A percentile compares a stretch with the other conserved stretches of the same genome.
Conservation (phyloP, 192 early-diverging fungal species). For the Polychytrium aggregatum region DNA sequence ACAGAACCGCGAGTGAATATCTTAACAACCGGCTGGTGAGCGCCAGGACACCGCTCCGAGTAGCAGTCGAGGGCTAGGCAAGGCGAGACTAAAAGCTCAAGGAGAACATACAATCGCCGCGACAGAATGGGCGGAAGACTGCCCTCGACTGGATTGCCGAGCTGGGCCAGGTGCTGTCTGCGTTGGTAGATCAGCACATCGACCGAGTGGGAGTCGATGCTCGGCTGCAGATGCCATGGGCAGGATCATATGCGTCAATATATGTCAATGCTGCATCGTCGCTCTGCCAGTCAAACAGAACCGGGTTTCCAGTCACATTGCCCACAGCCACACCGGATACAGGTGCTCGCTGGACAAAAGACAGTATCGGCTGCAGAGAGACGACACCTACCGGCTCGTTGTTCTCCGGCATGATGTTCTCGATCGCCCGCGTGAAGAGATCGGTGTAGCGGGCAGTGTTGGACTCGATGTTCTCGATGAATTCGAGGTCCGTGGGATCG, state of each 20-base stretch:
- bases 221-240: conserved; percentile 4
- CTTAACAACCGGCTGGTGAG: too few relatives aligned
- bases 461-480: conserved; percentile 65
- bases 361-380: not conserved
- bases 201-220: conserved; percentile 63
- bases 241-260: not conserved
- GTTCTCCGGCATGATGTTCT: conserved; percentile 39
- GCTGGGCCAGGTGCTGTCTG: conserved; percentile 47
- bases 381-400: conserved; percentile 13
- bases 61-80: too few relatives aligned
- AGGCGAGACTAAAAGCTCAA: too few relatives aligned
- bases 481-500: too few relatives aligned
- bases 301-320: too few relatives aligned
- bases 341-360: too few relatives aligned
- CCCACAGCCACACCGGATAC: too few relatives aligned
- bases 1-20: too few relatives aligned
- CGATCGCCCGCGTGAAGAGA: conserved; percentile 68
- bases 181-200: conserved; percentile 86
- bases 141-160: too few relatives aligned
- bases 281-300: too few relatives aligned
- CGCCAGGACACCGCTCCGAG: too few relatives aligned
- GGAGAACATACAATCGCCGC: conserved; percentile 78
- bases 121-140: conserved; percentile 81
- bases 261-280: too few relatives aligned
- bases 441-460: conserved; percentile 83